A percentile compares a stretch with the other conserved stretches of the same genome.
Conservation (phyloP, 352 stramenopile species). For the Globisporangium nodosum region DNA sequence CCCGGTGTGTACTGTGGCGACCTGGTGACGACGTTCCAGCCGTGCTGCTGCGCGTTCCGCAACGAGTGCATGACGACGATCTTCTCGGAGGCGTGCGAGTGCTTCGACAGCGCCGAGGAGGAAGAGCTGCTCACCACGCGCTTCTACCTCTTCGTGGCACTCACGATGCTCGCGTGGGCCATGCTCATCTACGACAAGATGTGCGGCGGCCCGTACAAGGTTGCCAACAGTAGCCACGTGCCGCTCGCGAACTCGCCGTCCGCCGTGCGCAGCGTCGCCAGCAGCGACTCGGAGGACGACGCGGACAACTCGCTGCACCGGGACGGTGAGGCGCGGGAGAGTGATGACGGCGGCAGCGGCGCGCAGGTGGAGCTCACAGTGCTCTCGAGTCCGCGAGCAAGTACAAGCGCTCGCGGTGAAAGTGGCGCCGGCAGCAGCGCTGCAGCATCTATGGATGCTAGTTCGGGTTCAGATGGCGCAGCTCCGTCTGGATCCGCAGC, state of each 20-base stretch:
- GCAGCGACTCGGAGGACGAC: conserved; percentile 31
- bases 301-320: conserved; percentile 5
- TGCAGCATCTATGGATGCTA: not conserved
- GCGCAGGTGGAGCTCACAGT: conserved; percentile 11
- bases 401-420: not conserved
- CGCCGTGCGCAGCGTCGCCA: conserved; percentile 22
- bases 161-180: conserved; percentile 53
- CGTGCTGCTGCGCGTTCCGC: conserved; percentile 67
- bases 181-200: conserved; percentile 71
- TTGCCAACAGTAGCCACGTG: conserved; percentile 75
- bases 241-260: conserved; percentile 53
- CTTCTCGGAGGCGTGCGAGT: conserved; percentile 65
- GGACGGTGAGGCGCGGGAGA: not conserved
- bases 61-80: conserved; percentile 79
- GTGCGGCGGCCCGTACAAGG: conserved; percentile 67
- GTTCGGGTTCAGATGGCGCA: not conserved
- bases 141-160: conserved; percentile 67
- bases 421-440: not conserved
- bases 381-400: conserved; percentile 8
- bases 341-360: not conserved
- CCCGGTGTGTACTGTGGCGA: conserved; percentile 65
- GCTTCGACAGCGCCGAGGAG: conserved; percentile 49
- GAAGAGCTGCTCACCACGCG: conserved; percentile 58
- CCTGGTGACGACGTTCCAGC: conserved; percentile 52
- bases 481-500: too few species aligned